Evolutionary conservation across 345 rosid species (phyloP), one percentile per base, ranked within the genome.

Genomic region (Camelina sativa): DNA sequence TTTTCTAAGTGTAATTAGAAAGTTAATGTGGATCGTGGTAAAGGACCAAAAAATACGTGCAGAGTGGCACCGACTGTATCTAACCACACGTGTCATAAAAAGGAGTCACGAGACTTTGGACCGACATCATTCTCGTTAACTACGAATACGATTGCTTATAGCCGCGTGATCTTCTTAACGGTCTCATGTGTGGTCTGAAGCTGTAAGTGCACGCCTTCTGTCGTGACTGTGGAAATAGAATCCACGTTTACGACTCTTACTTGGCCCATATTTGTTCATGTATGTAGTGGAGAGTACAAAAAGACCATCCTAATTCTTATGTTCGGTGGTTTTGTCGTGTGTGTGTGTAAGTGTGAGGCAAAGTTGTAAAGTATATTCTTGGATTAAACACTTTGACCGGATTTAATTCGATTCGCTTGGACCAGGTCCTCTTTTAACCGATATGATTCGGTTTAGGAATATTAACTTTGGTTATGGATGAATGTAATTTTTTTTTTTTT

Each of bases 131-230:
- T 69, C 80, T 58, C 61, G 47, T 63, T 55, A 5, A 17, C 0
- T 37, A 41, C 17, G 80, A 17, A 0, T 37, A 41, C 17, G 80
- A 62, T 55, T 22, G 71, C 61, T 70, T 69, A 19, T 54, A 25
- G 61, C 66, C 72, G 76, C 80, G 76, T 77, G 76, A 71, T 57
- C 80, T 65, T 11, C 71, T 67, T 38, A n/a, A 77, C 72, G 76
- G 72, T 32, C 10, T 38, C 41, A 38, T 37, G 37, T 34, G 8
- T 75, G 20, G 69, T 82, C 23, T 53, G 3, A 44, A 37, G 44
- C 44, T 51, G 67, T 76, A 17, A 16, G 71, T 52, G 79, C 82
- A 82, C 71, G 81, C 79, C 79, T 72, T 47, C 23, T 73, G 51
- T 11, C 17, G 1, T 16, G 28, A 55, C 82, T 69, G 65, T 11